Conservation (phyloP, 192 early-diverging fungal species). For the Podochytrium sp. region DNA sequence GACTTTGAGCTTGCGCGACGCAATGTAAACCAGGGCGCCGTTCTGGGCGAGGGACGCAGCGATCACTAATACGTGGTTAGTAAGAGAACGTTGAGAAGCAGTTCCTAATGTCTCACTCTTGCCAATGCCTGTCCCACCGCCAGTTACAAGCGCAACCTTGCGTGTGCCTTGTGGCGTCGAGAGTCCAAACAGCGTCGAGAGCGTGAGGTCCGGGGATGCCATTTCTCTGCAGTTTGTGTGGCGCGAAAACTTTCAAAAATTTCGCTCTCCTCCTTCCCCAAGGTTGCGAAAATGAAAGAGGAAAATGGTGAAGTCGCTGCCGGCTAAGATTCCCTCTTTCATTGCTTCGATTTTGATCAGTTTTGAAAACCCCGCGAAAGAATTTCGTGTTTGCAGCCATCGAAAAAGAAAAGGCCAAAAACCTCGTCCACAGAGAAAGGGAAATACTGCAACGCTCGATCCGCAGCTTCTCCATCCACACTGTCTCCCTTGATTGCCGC, state of each 20-base stretch:
- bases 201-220: constrained; percentile 56
- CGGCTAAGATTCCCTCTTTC: no score
- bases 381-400: no score
- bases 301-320: no score
- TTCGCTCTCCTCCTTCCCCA: no score
- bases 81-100: constrained; percentile 9
- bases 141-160: constrained; percentile 43
- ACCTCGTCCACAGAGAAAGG: constrained; percentile 34
- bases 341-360: no score
- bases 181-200: not conserved
- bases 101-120: constrained; percentile 41
- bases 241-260: no score
- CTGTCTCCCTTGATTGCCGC: not conserved
- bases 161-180: constrained; percentile 8
- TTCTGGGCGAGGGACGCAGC: constrained; percentile 76
- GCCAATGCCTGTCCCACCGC: constrained; percentile 61
- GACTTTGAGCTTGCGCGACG: constrained; percentile 68
- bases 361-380: no score
- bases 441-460: constrained; percentile 18
- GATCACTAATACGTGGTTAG: constrained; percentile 59
- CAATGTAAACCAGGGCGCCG: constrained; percentile 92
- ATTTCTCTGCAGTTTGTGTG: no score
- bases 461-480: not conserved
- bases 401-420: no score
- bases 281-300: no score